phyloP scores from a whole-genome alignment of 2,329 filamentous ascomycete species.

The Penicillium sp. region DNA sequence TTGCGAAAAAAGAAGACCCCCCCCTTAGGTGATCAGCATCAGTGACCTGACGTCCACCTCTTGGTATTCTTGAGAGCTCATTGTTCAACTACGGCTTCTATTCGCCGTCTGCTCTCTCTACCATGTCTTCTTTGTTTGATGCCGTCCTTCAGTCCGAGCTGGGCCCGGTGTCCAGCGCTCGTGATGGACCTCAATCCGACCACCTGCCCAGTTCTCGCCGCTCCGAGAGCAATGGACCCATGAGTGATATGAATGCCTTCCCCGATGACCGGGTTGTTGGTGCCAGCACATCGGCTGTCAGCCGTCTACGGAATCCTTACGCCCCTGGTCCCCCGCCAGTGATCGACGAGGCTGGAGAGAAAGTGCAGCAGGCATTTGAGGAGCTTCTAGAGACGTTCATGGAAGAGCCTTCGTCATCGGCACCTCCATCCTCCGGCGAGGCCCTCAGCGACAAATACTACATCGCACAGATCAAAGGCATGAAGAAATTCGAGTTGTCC shows the following conservation, averaged over 20 bases:
- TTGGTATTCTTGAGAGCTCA: conserved; percentile 7
- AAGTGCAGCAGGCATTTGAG: conserved; percentile 61
- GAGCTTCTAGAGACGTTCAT: conserved; percentile 61
- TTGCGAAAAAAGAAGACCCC: conserved; percentile 11
- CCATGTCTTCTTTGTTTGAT: conserved; percentile 44
- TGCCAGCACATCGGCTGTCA: conserved; percentile 48
- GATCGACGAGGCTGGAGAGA: conserved; percentile 60
- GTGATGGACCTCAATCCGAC: conserved; percentile 35
- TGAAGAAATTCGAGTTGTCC: conserved; percentile 60
- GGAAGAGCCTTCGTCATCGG: conserved; percentile 57
- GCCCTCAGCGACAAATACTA: conserved; percentile 63
- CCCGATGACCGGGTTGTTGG: conserved; percentile 63
- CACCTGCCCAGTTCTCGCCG: conserved; percentile 54
- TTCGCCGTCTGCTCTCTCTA: conserved; percentile 23
- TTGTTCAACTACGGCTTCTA: conserved; percentile 19
- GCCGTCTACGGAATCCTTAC: conserved; percentile 50
- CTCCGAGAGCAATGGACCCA: conserved; percentile 50
- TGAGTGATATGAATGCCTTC: conserved; percentile 59
- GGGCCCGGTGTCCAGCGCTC: conserved; percentile 34
- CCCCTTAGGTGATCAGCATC: conserved; percentile 6
- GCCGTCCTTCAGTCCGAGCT: conserved; percentile 43
- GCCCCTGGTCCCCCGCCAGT: conserved; percentile 57
- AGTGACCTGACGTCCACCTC: conserved; percentile 1
- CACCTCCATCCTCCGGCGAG: conserved; percentile 53
- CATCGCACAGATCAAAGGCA: conserved; percentile 63